Evolutionary conservation across 768 basidiomycete genomes (phyloP), one percentile per base, ranked within the genome.

Genomic region (Boletellus ananiceps): DNA sequence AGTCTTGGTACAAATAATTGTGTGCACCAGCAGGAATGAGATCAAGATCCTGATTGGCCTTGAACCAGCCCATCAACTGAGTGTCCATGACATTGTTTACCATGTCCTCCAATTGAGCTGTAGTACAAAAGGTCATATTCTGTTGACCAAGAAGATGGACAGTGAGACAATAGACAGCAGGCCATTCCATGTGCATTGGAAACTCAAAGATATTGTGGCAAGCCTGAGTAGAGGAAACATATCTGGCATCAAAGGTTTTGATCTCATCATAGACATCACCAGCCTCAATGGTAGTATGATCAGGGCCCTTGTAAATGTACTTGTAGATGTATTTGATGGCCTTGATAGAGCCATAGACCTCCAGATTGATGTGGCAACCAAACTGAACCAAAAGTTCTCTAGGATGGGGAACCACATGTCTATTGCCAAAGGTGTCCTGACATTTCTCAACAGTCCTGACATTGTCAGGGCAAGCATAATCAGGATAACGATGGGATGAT

Each of bases 251-350:
- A 19, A 19, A 19, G 19, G 19, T 2, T 19, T 19, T 19, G 19
- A 19, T 19, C 3, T 19, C 19, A 19, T 19, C 3, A 3, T 19
- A 3, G 1, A 19, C 19, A 19, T 3, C 3, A 19, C 19, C 19
- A 19, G 19, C 19, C 19, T 19, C 19, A 19, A 19, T 19, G 3
- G 19, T 19, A 19, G 19, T 3, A 19, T 19, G 3, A 19, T 19
- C 19, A 19, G 48, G 36, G 64, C 80, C 77, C 54, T 80, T 81
- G 61, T 77, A 67, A n/a, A 78, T 57, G 21, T 54, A 57, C 34
- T 57, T 57, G 50, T 57, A 47, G 8, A 54, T 45, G 11, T 81
- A 81, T 46, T 77, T 76, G 57, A 74, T 41, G 2, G 41, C 41
- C 31, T 43, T 41, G 40, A 41, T 31, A 41, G 40, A 41, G 0